Conservation (phyloP, 2,329 filamentous ascomycete species). For the Exutisphaerella laricina region DNA sequence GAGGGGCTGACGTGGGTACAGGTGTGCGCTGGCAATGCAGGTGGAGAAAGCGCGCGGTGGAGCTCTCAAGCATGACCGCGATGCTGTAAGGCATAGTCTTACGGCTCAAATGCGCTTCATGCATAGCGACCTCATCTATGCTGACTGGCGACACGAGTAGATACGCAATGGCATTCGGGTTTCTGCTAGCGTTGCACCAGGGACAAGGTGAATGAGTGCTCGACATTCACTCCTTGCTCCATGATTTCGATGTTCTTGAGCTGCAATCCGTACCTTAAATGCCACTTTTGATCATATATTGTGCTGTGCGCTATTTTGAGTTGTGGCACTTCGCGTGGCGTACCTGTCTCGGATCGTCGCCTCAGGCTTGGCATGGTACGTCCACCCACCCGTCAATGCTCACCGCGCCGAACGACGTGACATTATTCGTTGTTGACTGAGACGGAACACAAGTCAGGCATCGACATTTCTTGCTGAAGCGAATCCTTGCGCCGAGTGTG, state of each 20-base stretch:
- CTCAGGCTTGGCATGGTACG: not conserved
- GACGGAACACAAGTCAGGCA: not conserved
- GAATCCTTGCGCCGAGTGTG: no score
- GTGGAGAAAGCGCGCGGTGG: conserved; percentile 4
- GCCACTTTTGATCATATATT: not conserved
- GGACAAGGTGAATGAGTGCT: conserved; percentile 9
- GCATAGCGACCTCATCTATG: not conserved
- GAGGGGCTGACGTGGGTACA: not conserved
- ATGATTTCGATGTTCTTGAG: no score
- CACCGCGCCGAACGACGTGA: no score
- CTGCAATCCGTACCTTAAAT: no score
- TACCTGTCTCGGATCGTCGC: no score
- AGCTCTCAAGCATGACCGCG: not conserved
- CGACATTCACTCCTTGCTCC: not conserved
- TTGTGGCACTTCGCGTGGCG: not conserved
- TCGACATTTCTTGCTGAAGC: not conserved
- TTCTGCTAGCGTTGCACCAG: conserved; percentile 7
- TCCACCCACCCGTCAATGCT: no score
- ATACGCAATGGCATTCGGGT: not conserved
- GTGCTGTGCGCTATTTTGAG: not conserved
- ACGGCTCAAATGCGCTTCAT: conserved; percentile 6
- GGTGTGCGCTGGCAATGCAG: not conserved
- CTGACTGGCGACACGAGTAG: not conserved
- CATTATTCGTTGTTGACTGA: not conserved
- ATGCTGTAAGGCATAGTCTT: not conserved